Base-by-base conservation (phyloP, 208 protist species). In the Leishmania braziliensis region DNA sequence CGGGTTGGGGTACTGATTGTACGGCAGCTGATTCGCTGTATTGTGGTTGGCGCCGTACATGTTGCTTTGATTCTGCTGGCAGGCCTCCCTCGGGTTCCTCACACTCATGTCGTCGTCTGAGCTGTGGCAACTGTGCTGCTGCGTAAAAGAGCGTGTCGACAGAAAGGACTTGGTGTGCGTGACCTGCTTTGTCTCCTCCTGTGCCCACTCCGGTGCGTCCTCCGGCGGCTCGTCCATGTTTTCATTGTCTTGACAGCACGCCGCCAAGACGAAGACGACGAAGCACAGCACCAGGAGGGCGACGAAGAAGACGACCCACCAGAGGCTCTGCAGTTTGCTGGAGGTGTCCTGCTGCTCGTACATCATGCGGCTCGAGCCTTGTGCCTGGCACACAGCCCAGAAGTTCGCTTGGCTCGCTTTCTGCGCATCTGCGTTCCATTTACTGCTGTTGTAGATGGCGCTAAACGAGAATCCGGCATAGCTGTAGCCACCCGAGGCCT, bases 201-300 rank as follows among this genome's bases (percentile, higher is more conserved):
- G 68, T 23, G 85, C 88, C 88, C 88, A 91, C 74, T 86, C 88
- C 36, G 88, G 88, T 12, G 85, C 88, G 43, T 89, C 85, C 76
- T 91, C 88, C 71, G 85, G 85, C 33, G 88, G 88, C 80, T 91
- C 88, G 68, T 91, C 88, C 88, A 87, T 88, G 75, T 87, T 81
- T 77, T 91, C 88, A 66, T 83, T 72, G 48, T 91, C 88, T 75
- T 91, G 88, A 80, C 88, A 91, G 60, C 53, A 54, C 56, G 71
- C 77, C n/a, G 78, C 60, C 8, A 89, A 33, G 43, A 87, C 39
- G 60, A 91, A 89, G 60, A 62, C 50, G 62, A 91, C 54, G 50
- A 87, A 51, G 68, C 58, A 80, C 4, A 85, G 63, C 6, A 88
- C 77, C 75, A 86, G 82, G 39, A 87, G 60, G 10, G 89, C n/a